Percentiles rank a stretch among this genome's conserved stretches.
Conservation (phyloP, 768 basidiomycete species). For the Mycena rebaudengoi region DNA sequence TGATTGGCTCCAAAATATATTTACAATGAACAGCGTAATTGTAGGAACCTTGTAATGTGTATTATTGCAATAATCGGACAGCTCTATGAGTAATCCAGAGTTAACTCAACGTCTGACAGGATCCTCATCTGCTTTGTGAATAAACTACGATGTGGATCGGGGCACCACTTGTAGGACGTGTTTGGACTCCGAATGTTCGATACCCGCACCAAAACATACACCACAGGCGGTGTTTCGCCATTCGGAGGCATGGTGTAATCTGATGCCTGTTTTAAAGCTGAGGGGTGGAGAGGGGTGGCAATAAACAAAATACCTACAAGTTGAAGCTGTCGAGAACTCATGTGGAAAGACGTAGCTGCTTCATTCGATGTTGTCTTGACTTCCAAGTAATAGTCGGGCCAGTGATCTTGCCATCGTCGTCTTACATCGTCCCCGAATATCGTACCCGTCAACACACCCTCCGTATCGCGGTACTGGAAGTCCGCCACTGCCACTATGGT, state of each 20-base stretch:
- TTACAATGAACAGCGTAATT: no score
- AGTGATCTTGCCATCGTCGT: constrained; percentile 23
- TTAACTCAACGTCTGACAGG: neutral
- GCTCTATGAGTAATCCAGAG: neutral
- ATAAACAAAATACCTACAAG: constrained; percentile 22
- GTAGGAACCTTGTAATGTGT: no score
- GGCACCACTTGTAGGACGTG: neutral
- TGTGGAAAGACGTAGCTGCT: constrained; percentile 30
- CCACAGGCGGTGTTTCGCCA: neutral
- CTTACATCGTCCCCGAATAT: constrained; percentile 23
- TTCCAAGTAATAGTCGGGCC: constrained; percentile 38
- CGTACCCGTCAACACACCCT: constrained; percentile 29
- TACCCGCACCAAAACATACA: constrained; percentile 1
- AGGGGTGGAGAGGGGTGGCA: no score
- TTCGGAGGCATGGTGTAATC: neutral
- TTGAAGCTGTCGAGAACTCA: constrained; percentile 30
- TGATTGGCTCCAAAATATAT: no score
- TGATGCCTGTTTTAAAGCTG: neutral
- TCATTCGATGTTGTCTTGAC: constrained; percentile 34
- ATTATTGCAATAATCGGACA: no score
- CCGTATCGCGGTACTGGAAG: constrained; percentile 31
- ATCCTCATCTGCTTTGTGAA: neutral
- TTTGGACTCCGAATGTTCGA: neutral
- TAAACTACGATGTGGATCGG: neutral
- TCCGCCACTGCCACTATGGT: constrained; percentile 26